phyloP scores from a whole-genome alignment of 1,284 basidiomycete species.

The Ustilago trichophora region DNA sequence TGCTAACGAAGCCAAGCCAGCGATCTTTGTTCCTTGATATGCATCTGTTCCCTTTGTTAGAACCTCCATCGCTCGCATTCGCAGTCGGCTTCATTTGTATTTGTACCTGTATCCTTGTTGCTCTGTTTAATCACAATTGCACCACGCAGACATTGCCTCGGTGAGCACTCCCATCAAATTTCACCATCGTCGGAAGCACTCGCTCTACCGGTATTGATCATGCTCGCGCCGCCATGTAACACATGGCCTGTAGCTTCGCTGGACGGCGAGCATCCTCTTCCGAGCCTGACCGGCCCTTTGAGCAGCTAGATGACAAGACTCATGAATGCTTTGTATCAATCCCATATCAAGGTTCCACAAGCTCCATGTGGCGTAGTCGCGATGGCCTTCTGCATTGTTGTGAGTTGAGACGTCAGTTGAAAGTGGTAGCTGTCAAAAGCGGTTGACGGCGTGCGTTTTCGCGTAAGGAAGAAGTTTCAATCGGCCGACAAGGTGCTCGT shows the following conservation, averaged over 20 bases:
- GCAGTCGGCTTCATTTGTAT: conserved; percentile 16
- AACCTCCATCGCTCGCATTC: conserved; percentile 6
- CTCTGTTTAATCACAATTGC: conserved; percentile 10
- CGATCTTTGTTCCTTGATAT: too few species aligned
- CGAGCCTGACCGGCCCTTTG: too few species aligned
- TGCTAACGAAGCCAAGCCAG: conserved; percentile 12
- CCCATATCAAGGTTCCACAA: not conserved
- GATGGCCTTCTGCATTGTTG: too few species aligned
- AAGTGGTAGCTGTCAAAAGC: not conserved
- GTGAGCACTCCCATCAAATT: not conserved
- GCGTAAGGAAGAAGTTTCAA: not conserved
- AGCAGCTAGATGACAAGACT: too few species aligned
- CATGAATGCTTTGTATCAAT: too few species aligned
- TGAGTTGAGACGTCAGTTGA: not conserved
- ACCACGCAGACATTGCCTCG: not conserved
- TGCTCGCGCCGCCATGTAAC: too few species aligned
- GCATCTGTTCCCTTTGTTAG: not conserved
- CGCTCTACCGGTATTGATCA: too few species aligned
- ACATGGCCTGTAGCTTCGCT: too few species aligned
- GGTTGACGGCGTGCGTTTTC: too few species aligned
- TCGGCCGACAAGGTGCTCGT: not conserved
- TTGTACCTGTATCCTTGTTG: conserved; percentile 20
- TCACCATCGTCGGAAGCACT: not conserved
- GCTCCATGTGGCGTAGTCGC: not conserved
- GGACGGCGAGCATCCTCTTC: too few species aligned